Conservation (phyloP, 345 rosid species). For the Geranium brycei region DNA sequence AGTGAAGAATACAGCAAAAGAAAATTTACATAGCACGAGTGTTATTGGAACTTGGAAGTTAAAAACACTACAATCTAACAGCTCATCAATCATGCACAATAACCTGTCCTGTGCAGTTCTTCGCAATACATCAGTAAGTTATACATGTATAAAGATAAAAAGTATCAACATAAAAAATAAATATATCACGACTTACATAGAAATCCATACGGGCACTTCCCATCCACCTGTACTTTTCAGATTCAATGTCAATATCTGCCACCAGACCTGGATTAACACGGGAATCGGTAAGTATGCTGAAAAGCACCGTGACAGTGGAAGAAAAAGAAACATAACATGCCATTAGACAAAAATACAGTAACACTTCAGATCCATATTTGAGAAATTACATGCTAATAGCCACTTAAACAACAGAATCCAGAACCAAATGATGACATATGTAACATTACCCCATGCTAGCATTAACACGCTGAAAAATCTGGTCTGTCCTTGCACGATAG, state of each 20-base stretch:
- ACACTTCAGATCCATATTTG: background rate
- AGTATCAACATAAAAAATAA: background rate
- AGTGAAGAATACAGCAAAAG: background rate
- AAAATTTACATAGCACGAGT: background rate
- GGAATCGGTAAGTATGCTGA: constrained; percentile 1
- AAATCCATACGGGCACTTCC: constrained; percentile 77
- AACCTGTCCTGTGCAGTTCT: too few relatives aligned
- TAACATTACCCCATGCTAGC: constrained; percentile 84
- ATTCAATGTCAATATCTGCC: constrained; percentile 93
- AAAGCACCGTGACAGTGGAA: background rate
- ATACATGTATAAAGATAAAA: too few relatives aligned
- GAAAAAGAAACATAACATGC: background rate
- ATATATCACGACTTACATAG: constrained; percentile 41
- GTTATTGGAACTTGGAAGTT: background rate
- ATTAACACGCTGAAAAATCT: constrained; percentile 72
- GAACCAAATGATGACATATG: constrained; percentile 3
- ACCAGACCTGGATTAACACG: constrained; percentile 51
- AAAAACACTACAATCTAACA: too few relatives aligned
- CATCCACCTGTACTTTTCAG: constrained; percentile 94
- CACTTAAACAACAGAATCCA: constrained; percentile 3
- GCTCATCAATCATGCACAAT: too few relatives aligned
- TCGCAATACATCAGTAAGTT: too few relatives aligned
- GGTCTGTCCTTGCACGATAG: constrained; percentile 56
- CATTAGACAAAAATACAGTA: background rate
- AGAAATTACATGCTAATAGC: background rate